These are phyloP conservation scores for Phytophthora megakarya DNA, from an alignment of 352 stramenopile genomes.

Conservation along the genomic window DNA sequence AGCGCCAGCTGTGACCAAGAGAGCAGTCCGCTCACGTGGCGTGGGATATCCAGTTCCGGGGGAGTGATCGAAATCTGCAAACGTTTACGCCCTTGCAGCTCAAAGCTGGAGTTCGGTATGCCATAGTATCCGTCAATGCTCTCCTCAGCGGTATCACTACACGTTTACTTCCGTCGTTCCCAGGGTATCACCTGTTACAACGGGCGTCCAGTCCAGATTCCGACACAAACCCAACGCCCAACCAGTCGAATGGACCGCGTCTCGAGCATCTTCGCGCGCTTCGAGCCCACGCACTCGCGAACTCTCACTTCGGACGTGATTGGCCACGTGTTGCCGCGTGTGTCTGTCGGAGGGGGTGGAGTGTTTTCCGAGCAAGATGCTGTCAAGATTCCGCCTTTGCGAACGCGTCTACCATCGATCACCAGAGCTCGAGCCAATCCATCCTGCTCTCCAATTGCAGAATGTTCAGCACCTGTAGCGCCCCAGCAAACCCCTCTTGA, in stretches of 20 bases:
- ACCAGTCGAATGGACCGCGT: conserved; percentile 21
- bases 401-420: background rate
- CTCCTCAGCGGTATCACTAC: conserved; percentile 3
- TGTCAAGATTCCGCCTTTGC: background rate
- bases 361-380: background rate
- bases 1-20: background rate
- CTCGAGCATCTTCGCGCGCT: conserved; percentile 28
- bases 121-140: background rate
- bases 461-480: background rate
- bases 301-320: conserved; percentile 24
- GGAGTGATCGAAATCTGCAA: background rate
- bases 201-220: conserved; percentile 3
- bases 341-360: background rate
- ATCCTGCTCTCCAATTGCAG: background rate
- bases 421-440: background rate
- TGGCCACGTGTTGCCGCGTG: conserved; percentile 21
- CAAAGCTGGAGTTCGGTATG: background rate
- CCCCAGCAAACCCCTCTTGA: background rate
- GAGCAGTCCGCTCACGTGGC: background rate
- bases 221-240: background rate
- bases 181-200: conserved; percentile 20
- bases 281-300: conserved; percentile 11
- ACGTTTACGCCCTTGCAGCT: conserved; percentile 16
- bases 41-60: background rate
- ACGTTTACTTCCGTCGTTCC: background rate